Base-by-base conservation (phyloP, 177 flowering plant species). In the Tripterygium wilfordii region DNA sequence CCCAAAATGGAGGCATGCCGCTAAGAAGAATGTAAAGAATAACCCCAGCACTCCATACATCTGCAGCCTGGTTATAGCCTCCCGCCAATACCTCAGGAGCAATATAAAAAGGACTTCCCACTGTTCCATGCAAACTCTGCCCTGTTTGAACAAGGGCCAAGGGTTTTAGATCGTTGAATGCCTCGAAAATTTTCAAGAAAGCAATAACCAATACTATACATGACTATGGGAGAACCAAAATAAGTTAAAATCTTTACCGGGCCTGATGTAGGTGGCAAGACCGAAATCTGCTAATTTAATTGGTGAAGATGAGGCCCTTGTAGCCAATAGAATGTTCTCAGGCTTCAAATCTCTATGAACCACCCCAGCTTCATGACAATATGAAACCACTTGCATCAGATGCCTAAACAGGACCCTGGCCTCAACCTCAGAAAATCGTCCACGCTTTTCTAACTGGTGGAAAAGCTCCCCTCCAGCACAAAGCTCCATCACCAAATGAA, bases 391-490 rank as follows among this genome's bases (percentile, higher is more conserved):
- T 58, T 68, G 60, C 82, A 82, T 78, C 32, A 87, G 68, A 56
- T 83, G 80, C 63, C 69, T 59, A 35, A 87, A 81, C n/a, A 84
- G 53, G 57, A 67, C 60, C 37, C 65, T 51, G 10, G 89, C 96
- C 50, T 76, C 69, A 6, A 62, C 45, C 65, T 87, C 92, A 14
- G 70, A 66, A 48, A 77, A 80, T 39, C 70, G 62, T 13, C 84
- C 85, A 22, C 72, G 75, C 61, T 79, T 77, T 68, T 77, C 85
- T 40, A 84, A 55, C 61, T 54, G 72, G 52, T 79, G 78, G 39
- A 82, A 87, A 31, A 87, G 80, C 71, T 87, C 89, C 12, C 96
- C 96, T 42, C 96, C 96, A 20, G 89, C 92, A 65, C 96, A 87
- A 49, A 87, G 87, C 72, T 87, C 96, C 91, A 87, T 87, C 33